phyloP scores from a whole-genome alignment of 1,284 basidiomycete species.

The Fomitopsis schrenkii region DNA sequence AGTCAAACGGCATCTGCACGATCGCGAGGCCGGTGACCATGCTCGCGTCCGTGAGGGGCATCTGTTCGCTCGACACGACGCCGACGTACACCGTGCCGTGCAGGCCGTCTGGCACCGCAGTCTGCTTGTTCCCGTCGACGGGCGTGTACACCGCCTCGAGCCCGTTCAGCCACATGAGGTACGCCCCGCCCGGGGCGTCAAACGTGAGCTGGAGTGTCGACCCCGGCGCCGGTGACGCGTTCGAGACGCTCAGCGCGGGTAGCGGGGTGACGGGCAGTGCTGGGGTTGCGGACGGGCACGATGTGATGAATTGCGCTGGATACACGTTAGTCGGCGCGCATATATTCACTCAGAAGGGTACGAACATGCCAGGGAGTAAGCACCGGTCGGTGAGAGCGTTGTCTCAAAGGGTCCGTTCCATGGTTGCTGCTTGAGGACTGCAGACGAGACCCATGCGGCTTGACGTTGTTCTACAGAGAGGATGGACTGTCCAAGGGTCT shows the following conservation, averaged over 20 bases:
- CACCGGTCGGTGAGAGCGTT: constrained; percentile 47
- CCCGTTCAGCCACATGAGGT: constrained; percentile 37
- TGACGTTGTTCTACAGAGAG: constrained; percentile 44
- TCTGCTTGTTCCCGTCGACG: constrained; percentile 24
- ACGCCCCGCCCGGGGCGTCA: constrained; percentile 22
- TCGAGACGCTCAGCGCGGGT: constrained; percentile 31
- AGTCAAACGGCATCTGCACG: constrained; percentile 23
- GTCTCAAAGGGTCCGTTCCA: constrained; percentile 57
- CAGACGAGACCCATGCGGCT: constrained; percentile 46
- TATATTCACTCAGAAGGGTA: not conserved
- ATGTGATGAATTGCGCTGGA: constrained; percentile 36
- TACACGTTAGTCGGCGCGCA: constrained; percentile 16
- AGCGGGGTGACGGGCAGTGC: constrained; percentile 37
- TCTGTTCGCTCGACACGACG: constrained; percentile 22
- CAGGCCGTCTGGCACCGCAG: constrained; percentile 28
- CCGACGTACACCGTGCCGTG: constrained; percentile 30
- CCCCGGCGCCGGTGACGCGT: constrained; percentile 17
- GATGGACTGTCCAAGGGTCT: constrained; percentile 24
- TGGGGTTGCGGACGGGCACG: constrained; percentile 41
- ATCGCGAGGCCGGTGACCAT: constrained; percentile 29
- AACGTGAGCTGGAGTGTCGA: constrained; percentile 24
- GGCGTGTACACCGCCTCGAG: constrained; percentile 30
- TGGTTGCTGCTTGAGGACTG: constrained; percentile 41
- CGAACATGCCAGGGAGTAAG: constrained; percentile 34
- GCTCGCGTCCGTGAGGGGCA: constrained; percentile 21